Percentiles rank a stretch among this genome's conserved stretches.
Evolutionary conservation across 1,284 basidiomycete genomes (phyloP).

Genomic region (Ustilago crameri): DNA sequence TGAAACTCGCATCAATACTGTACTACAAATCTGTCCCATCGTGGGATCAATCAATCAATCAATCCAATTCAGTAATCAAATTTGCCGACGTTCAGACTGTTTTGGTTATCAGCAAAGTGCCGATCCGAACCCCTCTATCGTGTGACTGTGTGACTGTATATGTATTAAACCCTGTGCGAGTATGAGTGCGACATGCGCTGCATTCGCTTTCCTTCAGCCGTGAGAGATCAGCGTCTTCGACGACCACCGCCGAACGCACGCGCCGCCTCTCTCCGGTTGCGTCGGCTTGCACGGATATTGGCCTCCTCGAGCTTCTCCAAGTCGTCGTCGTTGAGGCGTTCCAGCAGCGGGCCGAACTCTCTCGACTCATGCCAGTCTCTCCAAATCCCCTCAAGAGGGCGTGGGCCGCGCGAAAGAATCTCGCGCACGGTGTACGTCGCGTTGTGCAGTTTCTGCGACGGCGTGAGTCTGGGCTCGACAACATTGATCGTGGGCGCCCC

Average conservation of each 20-base stretch:
- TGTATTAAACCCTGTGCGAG: too few species aligned
- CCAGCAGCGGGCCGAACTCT: slow-evolving; percentile 89
- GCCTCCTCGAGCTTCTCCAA: slow-evolving; percentile 74
- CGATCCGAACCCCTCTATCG: too few species aligned
- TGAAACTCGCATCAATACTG: too few species aligned
- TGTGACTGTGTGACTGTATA: too few species aligned
- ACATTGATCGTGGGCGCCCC: background rate
- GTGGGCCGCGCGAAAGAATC: slow-evolving; percentile 74
- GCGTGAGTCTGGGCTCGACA: slow-evolving; percentile 15
- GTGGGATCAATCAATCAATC: too few species aligned
- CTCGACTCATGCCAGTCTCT: slow-evolving; percentile 92
- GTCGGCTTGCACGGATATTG: slow-evolving; percentile 53
- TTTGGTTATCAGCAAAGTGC: too few species aligned
- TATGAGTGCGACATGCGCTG: too few species aligned
- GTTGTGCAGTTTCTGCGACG: slow-evolving; percentile 35
- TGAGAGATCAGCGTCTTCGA: slow-evolving; percentile 13
- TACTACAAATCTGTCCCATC: too few species aligned
- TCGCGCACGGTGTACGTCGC: slow-evolving; percentile 52
- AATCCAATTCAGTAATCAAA: too few species aligned
- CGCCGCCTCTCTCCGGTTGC: slow-evolving; percentile 55
- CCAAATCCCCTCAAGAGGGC: slow-evolving; percentile 88
- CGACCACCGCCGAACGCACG: slow-evolving; percentile 23
- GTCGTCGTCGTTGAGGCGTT: slow-evolving; percentile 87
- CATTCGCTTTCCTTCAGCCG: too few species aligned
- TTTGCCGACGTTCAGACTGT: too few species aligned